phyloP scores from a whole-genome alignment of 768 basidiomycete genomes.

The Boletus vinaceobasis region DNA sequence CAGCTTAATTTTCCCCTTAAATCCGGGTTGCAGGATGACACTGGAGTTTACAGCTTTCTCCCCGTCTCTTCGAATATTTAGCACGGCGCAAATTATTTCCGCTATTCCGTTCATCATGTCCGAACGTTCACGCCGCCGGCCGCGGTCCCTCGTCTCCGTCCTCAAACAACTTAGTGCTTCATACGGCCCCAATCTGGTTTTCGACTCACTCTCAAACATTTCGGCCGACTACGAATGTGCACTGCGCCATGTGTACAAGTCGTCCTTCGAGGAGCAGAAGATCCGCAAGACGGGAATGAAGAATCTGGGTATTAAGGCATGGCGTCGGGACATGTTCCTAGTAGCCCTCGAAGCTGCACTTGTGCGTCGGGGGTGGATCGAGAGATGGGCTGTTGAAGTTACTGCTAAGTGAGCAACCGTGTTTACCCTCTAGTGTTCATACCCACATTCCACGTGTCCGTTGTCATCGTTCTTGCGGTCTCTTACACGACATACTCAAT shows the following conservation, averaged over 20 bases:
- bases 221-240: slow-evolving; percentile 33
- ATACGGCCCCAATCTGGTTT: slow-evolving; percentile 20
- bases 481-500: too few species aligned
- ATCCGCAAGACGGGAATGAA: slow-evolving; percentile 11
- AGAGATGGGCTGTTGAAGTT: slow-evolving; percentile 43
- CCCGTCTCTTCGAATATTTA: slow-evolving; percentile 32
- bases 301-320: slow-evolving; percentile 33
- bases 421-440: background rate
- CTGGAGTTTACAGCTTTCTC: slow-evolving; percentile 41
- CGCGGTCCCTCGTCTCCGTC: slow-evolving; percentile 36
- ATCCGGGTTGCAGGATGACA: slow-evolving; percentile 16
- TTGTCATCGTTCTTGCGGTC: background rate
- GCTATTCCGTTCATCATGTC: slow-evolving; percentile 42
- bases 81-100: slow-evolving; percentile 39
- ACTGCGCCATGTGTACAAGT: slow-evolving; percentile 7
- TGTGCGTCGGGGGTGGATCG: slow-evolving; percentile 40
- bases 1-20: slow-evolving; percentile 10
- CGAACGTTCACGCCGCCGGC: slow-evolving; percentile 33
- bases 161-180: slow-evolving; percentile 34
- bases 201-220: slow-evolving; percentile 39
- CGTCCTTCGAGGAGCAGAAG: slow-evolving; percentile 7
- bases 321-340: slow-evolving; percentile 48
- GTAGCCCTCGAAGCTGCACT: slow-evolving; percentile 53
- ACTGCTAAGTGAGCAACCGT: slow-evolving; percentile 7
- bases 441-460: background rate